Evolutionary conservation across 768 basidiomycete genomes (phyloP), one percentile per base, ranked within the genome.

Genomic region (Boletus insuetus): DNA sequence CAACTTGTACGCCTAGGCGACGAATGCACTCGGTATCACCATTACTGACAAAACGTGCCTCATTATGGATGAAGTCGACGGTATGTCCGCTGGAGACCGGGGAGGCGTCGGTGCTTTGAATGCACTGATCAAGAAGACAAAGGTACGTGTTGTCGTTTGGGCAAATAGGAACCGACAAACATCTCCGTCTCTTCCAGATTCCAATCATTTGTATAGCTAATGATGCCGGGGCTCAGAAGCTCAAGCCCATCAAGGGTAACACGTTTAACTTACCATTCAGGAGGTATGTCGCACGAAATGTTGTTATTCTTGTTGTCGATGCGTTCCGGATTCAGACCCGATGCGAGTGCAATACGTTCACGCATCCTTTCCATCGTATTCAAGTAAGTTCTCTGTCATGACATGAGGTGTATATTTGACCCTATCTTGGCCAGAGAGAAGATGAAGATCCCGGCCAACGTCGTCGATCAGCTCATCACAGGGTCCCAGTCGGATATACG

Each of bases 51-150:
- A 79, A 68, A 83, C 89, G 0, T 92, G 94, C 60, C 76, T 99
- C 43, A 98, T 99, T 68, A 98, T 99, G 96, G 97, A 99, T 65
- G 97, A 99, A 69, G 96, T 98, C 3, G 97, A 99, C 61, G 97
- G 97, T 2, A 99, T 98, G 95, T 96, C 94, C 6, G 91, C 91
- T 4, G 97, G 97, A 17, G 97, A 99, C 71, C 81, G 97, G 43
- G 97, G 97, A 16, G 97, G 97, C 52, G 91, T 98, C 2, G 96
- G 93, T 22, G 97, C 97, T 7, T 69, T 99, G 61, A 93, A 93
- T 54, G 85, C 86, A 0, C 66, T 99, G 57, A 96, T 99, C 63
- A 94, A 88, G 75, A 98, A 96, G 77, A 88, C 89, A 20, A 92
- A 88, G 77, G 94, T 91, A 39, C 24, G 71, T 48, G 3, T 6